Evolutionary conservation across 495 filamentous ascomycete species (phyloP), one percentile per base, ranked within the genome.

Genomic region (Podospora pseudopauciseta): DNA sequence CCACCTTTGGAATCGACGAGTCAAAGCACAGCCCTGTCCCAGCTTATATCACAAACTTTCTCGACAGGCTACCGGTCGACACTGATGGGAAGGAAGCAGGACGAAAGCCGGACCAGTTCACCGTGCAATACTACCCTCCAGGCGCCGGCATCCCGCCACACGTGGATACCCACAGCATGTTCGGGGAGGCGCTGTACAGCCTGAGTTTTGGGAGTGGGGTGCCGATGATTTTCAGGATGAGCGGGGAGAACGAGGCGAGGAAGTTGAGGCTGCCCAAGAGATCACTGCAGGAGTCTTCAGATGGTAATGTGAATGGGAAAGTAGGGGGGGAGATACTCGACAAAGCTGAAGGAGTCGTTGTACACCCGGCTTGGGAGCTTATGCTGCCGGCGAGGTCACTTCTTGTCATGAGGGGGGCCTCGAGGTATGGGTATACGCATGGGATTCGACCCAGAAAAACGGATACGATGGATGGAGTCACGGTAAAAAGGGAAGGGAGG

Each of bases 91-190:
- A 58, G 23, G 55, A 58, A 26, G 23, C 13, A 20, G 44, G 32
- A 19, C 54, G 55, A n/a, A 54, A 73, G 1, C 75, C 75, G 4
- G 75, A 77, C 63, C 75, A 77, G 72, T 76, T 77, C 69, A 77
- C 74, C 4, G 66, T 74, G 20, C 75, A 77, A 61, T 77, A 77
- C 66, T 77, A 77, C 67, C 75, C 75, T 4, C 74, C 75, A 13
- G 75, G 75, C 57, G 70, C 69, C 39, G 75, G 75, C n/a, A 77
- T 77, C 64, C 75, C 75, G 18, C 75, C 75, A 23, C 75, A 77
- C 61, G 75, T 77, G 28, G 75, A 77, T 65, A 77, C 75, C 4
- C 75, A 77, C 64, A 76, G 74, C 57, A 70, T 75, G 71, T 77
- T 77, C 28, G 70, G n/a, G 58, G 75, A 77, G 65, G 71, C 74